Evolutionary conservation across 2,329 filamentous ascomycete genomes (phyloP), one percentile per base, ranked within the genome.

Genomic region (Calonectria fujianensis): DNA sequence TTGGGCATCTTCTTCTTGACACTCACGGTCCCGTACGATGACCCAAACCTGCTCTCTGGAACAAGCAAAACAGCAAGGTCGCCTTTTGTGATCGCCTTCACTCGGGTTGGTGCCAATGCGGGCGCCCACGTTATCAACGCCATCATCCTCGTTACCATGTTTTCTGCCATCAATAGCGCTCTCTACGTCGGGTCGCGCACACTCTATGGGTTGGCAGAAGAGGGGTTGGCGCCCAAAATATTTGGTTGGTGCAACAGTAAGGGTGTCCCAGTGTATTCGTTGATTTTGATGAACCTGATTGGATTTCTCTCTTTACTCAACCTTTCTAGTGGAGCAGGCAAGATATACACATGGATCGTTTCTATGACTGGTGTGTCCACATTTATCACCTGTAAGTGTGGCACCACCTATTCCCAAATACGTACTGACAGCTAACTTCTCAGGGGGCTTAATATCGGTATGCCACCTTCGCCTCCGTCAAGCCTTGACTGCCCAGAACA

Each of bases 151-250:
- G 85, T 89, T 20, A 89, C 89, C 37, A 87, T 90, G 20, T 85
- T 89, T 50, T 87, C 84, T 0, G 87, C 89, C 3, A 85, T 86
- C 14, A 91, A 91, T 78, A 87, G 87, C 54, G 89, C 87, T 1
- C 87, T 92, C 50, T 91, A 91, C 77, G 89, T 91, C 64, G 88
- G 87, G 5, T 89, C 88, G 0, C 86, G 90, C 24, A 90, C 89
- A 0, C 82, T 92, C 1, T 84, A 90, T 1, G 90, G 88, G 79
- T 88, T 91, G 85, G 88, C 89, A 3, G 86, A 88, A n/a, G 86
- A 86, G 20, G 84, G 86, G 16, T 88, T 89, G 78, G 90, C 90
- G 0, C 90, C 90, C 0, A 83, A 82, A 8, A 87, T 92, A 76
- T 84, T 91, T 13, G 86, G 86, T n/a, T 86, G 85, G 68, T 90